phyloP scores from a whole-genome alignment of 2,329 filamentous ascomycete genomes.

The Aspergillus pseudonomiae region DNA sequence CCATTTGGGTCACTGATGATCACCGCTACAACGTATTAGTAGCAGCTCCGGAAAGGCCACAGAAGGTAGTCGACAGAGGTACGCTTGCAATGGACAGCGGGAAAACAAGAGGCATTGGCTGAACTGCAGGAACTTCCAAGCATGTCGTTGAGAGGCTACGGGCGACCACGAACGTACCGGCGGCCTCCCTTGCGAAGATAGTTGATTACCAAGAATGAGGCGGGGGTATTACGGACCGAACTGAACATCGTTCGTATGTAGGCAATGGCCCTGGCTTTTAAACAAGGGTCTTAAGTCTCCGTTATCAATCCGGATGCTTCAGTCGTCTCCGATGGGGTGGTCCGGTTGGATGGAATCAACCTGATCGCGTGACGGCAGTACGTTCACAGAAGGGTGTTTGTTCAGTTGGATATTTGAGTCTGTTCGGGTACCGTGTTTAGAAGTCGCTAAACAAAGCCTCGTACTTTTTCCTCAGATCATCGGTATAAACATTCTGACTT shows the following conservation, averaged over 20 bases:
- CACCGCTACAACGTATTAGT: background rate
- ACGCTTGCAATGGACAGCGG: background rate
- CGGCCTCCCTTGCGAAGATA: background rate
- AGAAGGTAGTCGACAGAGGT: background rate
- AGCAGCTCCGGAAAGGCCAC: background rate
- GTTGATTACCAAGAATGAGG: background rate
- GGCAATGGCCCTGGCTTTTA: background rate
- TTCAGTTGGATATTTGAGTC: background rate
- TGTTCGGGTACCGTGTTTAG: conserved; percentile 35
- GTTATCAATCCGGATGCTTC: background rate
- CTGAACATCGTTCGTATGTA: background rate
- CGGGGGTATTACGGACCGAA: background rate
- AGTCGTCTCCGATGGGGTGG: background rate
- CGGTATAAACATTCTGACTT: conserved; percentile 58
- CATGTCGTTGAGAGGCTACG: background rate
- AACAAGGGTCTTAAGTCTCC: background rate
- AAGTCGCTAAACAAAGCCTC: conserved; percentile 65
- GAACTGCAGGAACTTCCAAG: background rate
- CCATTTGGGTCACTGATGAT: background rate
- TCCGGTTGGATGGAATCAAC: background rate
- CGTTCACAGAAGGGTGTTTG: background rate
- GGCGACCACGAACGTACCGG: background rate
- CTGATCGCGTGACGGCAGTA: background rate
- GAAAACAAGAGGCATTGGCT: background rate
- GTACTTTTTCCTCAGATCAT: conserved; percentile 63